Conservation (phyloP, 805 yeast species). For the Nakazawaea pomicola region DNA sequence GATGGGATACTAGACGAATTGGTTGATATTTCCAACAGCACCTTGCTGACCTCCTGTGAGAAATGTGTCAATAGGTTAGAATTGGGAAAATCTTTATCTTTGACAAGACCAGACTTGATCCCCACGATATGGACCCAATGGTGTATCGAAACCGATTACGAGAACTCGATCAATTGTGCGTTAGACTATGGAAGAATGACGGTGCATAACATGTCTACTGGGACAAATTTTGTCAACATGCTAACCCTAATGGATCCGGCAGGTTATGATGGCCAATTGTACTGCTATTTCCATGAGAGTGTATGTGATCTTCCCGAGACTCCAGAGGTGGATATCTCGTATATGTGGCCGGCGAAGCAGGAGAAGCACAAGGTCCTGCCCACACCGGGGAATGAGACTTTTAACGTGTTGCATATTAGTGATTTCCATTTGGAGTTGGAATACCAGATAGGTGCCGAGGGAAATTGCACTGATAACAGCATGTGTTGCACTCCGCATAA, state of each 20-base stretch:
- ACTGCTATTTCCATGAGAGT: slow-evolving; percentile 49
- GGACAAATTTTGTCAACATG: slow-evolving; percentile 47
- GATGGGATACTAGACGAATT: not conserved
- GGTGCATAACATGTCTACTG: slow-evolving; percentile 29
- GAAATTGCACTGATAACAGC: slow-evolving; percentile 42
- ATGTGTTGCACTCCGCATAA: slow-evolving; percentile 61
- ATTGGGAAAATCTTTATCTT: slow-evolving; percentile 32
- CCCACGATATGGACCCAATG: slow-evolving; percentile 36
- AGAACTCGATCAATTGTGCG: slow-evolving; percentile 23
- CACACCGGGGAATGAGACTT: slow-evolving; percentile 31
- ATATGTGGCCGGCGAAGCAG: slow-evolving; percentile 41
- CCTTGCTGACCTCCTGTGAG: slow-evolving; percentile 22
- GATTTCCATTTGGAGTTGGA: slow-evolving; percentile 62
- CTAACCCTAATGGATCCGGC: slow-evolving; percentile 46
- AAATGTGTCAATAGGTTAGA: slow-evolving; percentile 31
- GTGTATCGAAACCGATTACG: slow-evolving; percentile 33
- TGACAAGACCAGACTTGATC: slow-evolving; percentile 35
- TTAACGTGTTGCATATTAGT: slow-evolving; percentile 60
- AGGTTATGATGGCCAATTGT: slow-evolving; percentile 53
- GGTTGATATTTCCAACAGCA: slow-evolving; percentile 10
- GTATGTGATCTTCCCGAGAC: slow-evolving; percentile 51
- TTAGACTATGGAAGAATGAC: slow-evolving; percentile 32
- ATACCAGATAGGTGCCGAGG: slow-evolving; percentile 50
- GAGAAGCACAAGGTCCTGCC: slow-evolving; percentile 38
- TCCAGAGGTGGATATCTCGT: slow-evolving; percentile 40